These are phyloP conservation scores for Butyriboletus appendiculatus DNA, from an alignment of 1,284 basidiomycete species.

Conservation along the genomic window DNA sequence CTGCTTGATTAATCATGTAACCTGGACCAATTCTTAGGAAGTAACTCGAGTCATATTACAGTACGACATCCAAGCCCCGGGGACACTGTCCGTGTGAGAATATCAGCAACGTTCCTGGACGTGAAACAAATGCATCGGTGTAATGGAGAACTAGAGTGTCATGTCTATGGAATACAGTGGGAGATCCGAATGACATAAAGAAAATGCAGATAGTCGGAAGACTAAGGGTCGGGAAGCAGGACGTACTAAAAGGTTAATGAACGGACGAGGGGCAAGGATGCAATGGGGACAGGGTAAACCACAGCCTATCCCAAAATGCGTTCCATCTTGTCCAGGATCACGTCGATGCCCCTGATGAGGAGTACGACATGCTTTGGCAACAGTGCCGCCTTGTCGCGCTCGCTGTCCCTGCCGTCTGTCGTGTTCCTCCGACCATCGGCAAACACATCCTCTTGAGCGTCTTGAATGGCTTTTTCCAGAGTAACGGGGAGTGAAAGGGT, in stretches of 20 bases:
- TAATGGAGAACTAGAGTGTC: neutral
- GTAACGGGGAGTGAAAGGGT: conserved; percentile 77
- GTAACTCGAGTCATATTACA: neutral
- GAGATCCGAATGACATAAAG: neutral
- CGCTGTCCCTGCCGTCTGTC: conserved; percentile 13
- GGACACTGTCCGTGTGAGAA: neutral
- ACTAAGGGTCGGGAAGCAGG: neutral
- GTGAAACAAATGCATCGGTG: neutral
- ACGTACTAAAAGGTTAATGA: neutral
- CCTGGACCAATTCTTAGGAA: neutral
- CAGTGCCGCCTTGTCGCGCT: conserved; percentile 38
- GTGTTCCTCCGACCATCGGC: conserved; percentile 4
- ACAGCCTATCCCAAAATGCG: conserved; percentile 45
- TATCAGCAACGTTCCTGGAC: neutral
- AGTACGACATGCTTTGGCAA: conserved; percentile 56
- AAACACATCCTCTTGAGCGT: conserved; percentile 27
- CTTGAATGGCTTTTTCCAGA: conserved; percentile 66
- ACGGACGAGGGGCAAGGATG: neutral
- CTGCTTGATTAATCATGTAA: conserved; percentile 21
- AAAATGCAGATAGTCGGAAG: neutral
- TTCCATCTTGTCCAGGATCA: conserved; percentile 66
- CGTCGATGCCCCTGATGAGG: conserved; percentile 60
- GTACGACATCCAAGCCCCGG: neutral
- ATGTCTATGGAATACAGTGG: neutral
- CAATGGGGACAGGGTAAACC: neutral